Base-by-base conservation (phyloP, 371 early-diverging fungal genomes). In the Mortierella sp. region DNA sequence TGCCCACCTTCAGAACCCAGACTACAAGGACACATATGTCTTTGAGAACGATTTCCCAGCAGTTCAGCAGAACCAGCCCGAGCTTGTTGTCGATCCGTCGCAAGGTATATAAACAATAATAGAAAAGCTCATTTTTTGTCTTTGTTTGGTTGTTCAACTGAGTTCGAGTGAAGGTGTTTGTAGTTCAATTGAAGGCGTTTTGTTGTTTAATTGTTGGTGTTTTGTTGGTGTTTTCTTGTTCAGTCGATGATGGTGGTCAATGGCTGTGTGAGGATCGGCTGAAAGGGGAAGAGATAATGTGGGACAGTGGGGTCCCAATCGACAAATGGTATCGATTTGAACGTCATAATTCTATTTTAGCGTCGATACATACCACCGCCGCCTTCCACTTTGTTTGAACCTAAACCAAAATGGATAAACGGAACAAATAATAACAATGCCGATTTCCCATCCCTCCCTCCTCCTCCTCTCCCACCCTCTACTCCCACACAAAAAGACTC, bases 41-140 rank as follows among this genome's bases (percentile, higher is more conserved):
- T 98, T 98, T 85, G 85, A 90, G 43, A 98, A 98, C 79, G 98
- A 98, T 80, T 98, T 93, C 79, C 93, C 97, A 3, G 97, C 98
- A 22, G 93, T 97, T n/a, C 90, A 90, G 68, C 79, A 83, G 6
- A 85, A 91, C 26, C 94, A 95, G 74, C 94, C 93, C 78, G 70
- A 29, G 26, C 64, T 58, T 37, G 16, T 61, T 10, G 34, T 19
- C 61, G 22, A 34, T 22, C 16, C 29, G 6, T 66, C 71, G 2
- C 37, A 67, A 71, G 77, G 77, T 76, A 63, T 7, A 10, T 26
- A 40, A 14, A 24, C n/a, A 9, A 14, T n/a, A 2, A 16, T 1
- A 50, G 19, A 64, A 39, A 48, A 26, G 16, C 29, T 24, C 53
- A n/a, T 4, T 24, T 58, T 39, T 31, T 3, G 29, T 58, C 44